phyloP scores from a whole-genome alignment of 2,329 filamentous ascomycete genomes.

The Ilyonectria destructans region DNA sequence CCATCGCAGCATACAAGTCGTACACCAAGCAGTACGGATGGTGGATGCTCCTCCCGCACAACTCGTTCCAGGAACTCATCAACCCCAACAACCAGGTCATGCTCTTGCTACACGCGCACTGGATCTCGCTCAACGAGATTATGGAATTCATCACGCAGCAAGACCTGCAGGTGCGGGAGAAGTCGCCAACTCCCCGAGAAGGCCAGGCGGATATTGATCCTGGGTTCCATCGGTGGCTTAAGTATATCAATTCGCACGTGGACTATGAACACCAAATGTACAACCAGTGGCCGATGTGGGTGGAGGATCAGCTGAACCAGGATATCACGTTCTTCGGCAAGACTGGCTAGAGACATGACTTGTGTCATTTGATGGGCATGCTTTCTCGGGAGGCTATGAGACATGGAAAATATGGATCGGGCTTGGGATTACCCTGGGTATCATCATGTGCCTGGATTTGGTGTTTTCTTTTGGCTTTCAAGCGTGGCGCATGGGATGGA shows the following conservation, averaged over 20 bases:
- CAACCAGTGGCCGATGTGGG: slow-evolving; percentile 71
- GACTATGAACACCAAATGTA: slow-evolving; percentile 62
- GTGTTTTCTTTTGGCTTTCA: slow-evolving; percentile 12
- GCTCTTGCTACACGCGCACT: slow-evolving; percentile 67
- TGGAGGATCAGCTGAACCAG: slow-evolving; percentile 64
- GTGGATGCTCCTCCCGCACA: slow-evolving; percentile 73
- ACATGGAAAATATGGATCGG: not conserved
- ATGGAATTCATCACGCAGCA: slow-evolving; percentile 66
- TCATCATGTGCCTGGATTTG: not conserved
- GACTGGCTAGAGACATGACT: slow-evolving; percentile 6
- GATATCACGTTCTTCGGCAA: slow-evolving; percentile 65
- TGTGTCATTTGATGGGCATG: not conserved
- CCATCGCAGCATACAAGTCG: slow-evolving; percentile 63
- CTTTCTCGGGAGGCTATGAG: not conserved
- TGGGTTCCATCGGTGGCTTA: slow-evolving; percentile 67
- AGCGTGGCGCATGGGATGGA: slow-evolving; percentile 30
- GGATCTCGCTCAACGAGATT: slow-evolving; percentile 70
- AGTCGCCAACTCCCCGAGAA: slow-evolving; percentile 47
- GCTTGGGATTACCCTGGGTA: not conserved
- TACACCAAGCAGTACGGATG: slow-evolving; percentile 68
- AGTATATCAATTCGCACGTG: slow-evolving; percentile 65
- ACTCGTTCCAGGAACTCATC: slow-evolving; percentile 66
- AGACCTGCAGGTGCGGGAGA: slow-evolving; percentile 56
- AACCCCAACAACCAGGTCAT: slow-evolving; percentile 64
- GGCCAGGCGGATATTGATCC: slow-evolving; percentile 52